Conservation (phyloP, 192 early-diverging fungal species). For the Geosiphon pyriformis region DNA sequence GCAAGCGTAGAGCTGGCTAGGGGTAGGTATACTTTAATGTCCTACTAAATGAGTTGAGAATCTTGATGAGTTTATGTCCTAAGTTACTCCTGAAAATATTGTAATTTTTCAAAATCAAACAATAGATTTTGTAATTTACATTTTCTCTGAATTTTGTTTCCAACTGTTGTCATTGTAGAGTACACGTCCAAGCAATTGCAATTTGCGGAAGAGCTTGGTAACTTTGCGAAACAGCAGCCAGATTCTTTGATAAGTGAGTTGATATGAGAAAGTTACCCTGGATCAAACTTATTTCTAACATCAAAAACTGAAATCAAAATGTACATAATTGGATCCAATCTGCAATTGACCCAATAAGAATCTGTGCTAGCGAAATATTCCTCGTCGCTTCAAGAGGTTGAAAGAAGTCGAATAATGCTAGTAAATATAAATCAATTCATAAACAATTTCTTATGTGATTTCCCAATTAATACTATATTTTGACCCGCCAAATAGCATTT, state of each 20-base stretch:
- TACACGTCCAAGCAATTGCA: conserved; percentile 47
- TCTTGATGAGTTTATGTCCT: no score
- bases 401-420: conserved; percentile 47
- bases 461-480: no score
- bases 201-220: conserved; percentile 47
- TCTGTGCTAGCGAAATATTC: conserved; percentile 49
- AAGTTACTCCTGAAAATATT: no score
- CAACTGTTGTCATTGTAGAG: conserved; percentile 27
- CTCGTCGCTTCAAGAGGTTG: conserved; percentile 50
- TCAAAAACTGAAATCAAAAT: no score
- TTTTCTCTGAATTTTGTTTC: conserved; percentile 1
- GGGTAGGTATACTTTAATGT: conserved; percentile 32
- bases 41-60: no score
- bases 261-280: neutral
- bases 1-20: conserved; percentile 46
- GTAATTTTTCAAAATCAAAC: no score
- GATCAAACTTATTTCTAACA: neutral
- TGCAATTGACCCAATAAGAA: conserved; percentile 22
- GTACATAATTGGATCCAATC: no score
- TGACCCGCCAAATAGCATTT: no score
- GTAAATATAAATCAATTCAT: conserved; percentile 26
- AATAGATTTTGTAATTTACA: neutral
- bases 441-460: no score
- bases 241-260: conserved; percentile 43
- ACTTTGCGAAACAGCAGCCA: conserved; percentile 46